Percentiles rank a stretch among this genome's conserved stretches.
These are phyloP conservation scores for Colletotrichum phormii DNA, from an alignment of 2,329 filamentous ascomycete genomes.

Conservation along the genomic window DNA sequence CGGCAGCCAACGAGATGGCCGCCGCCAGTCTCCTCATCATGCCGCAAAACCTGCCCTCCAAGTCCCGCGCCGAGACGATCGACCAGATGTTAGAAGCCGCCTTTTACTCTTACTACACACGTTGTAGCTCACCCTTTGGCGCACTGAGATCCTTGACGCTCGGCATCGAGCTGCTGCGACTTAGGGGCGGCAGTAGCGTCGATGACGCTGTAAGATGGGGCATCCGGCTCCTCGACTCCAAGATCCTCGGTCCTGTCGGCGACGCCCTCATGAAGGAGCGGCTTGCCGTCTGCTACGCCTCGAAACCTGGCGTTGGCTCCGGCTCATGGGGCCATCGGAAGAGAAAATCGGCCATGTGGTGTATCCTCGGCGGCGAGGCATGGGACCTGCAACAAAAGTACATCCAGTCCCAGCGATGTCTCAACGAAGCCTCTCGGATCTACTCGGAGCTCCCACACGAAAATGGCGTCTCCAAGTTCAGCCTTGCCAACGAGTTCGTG, in stretches of 20 bases:
- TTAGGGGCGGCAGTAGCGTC: constrained; percentile 81
- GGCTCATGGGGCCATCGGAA: constrained; percentile 77
- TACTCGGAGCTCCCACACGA: constrained; percentile 63
- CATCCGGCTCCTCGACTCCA: constrained; percentile 81
- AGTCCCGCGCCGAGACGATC: constrained; percentile 82
- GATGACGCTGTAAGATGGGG: constrained; percentile 93
- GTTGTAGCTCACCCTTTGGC: constrained; percentile 83
- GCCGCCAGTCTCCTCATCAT: constrained; percentile 85
- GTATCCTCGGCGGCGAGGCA: constrained; percentile 81
- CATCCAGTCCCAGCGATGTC: constrained; percentile 80
- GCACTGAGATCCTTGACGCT: constrained; percentile 82
- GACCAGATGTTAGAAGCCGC: constrained; percentile 91
- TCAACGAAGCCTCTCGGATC: constrained; percentile 74
- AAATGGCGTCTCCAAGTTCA: constrained; percentile 64
- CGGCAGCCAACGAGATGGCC: constrained; percentile 94
- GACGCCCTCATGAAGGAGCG: constrained; percentile 89
- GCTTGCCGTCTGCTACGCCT: constrained; percentile 84
- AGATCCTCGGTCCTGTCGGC: constrained; percentile 78
- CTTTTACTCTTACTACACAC: constrained; percentile 90
- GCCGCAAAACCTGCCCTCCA: constrained; percentile 77
- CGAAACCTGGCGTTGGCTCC: constrained; percentile 71
- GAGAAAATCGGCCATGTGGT: constrained; percentile 92
- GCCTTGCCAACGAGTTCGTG: constrained; percentile 63
- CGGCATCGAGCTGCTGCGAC: constrained; percentile 82
- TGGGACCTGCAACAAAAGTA: constrained; percentile 85